Evolutionary conservation across 768 basidiomycete species (phyloP), one percentile per base, ranked within the genome.

Genomic region (Suillus cothurnatus): DNA sequence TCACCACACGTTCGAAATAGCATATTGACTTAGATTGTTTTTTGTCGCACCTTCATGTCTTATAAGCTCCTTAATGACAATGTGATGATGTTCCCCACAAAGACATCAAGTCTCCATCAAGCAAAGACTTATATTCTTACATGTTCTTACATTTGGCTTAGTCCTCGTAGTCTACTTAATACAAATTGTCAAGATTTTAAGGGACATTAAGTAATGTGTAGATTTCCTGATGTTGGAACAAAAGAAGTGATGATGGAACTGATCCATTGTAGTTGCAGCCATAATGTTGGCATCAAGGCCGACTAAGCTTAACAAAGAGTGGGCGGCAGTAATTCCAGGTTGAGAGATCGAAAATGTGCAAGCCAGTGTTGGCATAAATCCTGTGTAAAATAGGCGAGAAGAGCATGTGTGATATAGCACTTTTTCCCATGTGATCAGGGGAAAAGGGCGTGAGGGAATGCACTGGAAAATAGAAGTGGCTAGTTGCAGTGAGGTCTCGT

Each of bases 381-480:
- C 21, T 5, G 2, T 0, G 17, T 9, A 59, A 12, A 0, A 26
- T 15, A 1, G 0, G 17, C 6, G 19, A 23, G 8, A 26, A 21
- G 6, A 0, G 38, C 38, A 59, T 3, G 3, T 28, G 26, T 26
- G 38, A 39, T 26, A 4, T 19, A 28, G 26, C 26, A 59, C 58
- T 7, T 41, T 59, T 11, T 59, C 58, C 58, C 58, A 59, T 59
- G 58, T 31, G 9, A 59, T 41, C 19, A 59, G 14, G 11, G 58
- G 58, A 8, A 28, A 12, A 21, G 11, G 5, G 9, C 11, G 19
- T 6, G 38, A 41, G 19, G 2, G 6, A 12, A 9, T 3, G 19
- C 58, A 59, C 19, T 21, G 58, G 26, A 59, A 59, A 28, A 59
- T 26, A 28, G 58, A 59, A 39, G 58, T 59, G 26, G 58, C 58